Conservation (phyloP, 495 filamentous ascomycete species). For the Amphirosellinia nigrospora region DNA sequence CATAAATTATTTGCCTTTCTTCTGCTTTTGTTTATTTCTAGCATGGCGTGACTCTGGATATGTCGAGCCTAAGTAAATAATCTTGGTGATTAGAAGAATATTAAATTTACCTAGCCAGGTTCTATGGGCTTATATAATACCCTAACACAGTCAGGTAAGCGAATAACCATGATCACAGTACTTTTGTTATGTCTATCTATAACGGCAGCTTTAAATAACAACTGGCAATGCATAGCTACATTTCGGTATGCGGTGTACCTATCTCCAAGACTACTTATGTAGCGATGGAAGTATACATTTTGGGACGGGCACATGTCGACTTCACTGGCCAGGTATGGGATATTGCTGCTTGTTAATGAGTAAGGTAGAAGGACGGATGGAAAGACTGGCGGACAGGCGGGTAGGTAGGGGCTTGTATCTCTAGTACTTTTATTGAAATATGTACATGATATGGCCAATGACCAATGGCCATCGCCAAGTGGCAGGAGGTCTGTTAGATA, state of each 20-base stretch:
- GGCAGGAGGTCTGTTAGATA: background rate
- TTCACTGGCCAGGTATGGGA: background rate
- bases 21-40: background rate
- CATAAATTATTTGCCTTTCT: background rate
- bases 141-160: background rate
- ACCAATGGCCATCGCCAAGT: background rate
- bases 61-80: too few relatives aligned
- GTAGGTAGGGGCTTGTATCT: background rate
- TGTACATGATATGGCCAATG: too few relatives aligned
- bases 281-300: background rate
- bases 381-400: background rate
- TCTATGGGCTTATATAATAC: conserved; percentile 2
- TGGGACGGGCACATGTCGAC: background rate
- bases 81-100: too few relatives aligned
- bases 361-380: too few relatives aligned
- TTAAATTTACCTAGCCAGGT: too few relatives aligned
- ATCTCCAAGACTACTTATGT: background rate
- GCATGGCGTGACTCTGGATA: background rate
- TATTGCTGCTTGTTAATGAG: too few relatives aligned
- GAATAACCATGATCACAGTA: conserved; percentile 1
- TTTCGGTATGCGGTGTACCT: background rate
- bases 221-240: background rate
- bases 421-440: too few relatives aligned
- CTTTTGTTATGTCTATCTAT: background rate
- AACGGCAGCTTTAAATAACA: background rate